Evolutionary conservation across 2,329 filamentous ascomycete genomes (phyloP), one percentile per base, ranked within the genome.

Genomic region (Paecilomyces formosus): DNA sequence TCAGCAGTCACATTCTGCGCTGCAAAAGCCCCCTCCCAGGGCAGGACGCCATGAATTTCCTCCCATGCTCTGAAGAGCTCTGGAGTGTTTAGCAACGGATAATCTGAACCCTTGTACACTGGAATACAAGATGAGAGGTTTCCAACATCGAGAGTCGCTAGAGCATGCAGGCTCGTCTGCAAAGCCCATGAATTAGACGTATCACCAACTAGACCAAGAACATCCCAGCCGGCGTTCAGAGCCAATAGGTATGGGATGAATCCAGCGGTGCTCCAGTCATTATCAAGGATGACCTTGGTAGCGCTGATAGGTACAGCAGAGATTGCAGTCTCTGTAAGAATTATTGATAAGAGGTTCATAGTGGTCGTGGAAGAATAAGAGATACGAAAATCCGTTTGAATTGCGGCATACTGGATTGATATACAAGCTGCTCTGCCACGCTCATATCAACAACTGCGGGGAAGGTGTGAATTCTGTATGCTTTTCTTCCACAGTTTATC

Each of bases 121-220:
- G 79, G 79, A 39, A 82, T 78, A 61, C 79, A 81, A 53, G 68
- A 71, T 13, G 54, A 57, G 1, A 81, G 64, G 55, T 76, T 76
- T 13, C 79, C 79, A 12, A 76, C 65, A 64, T 81, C 78, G 0
- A 82, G 70, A 2, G 74, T 76, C 2, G 78, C 77, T 1, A 82
- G 69, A 2, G 73, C 79, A 58, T 82, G 79, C 1, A 78, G 66
- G 24, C 76, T 77, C 11, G 65, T 69, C 61, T 81, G 78, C 8
- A 72, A 68, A 33, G 78, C 74, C 78, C 78, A 82, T 2, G 73
- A 73, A 59, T 81, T 74, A 33, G 73, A 71, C 2, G 78, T 81
- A 57, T 76, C 62, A 15, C 71, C 70, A 11, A 69, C 64, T 1
- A 79, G 60, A 3, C 74, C 79, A 0, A 82, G 66, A 11, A 81